These are phyloP conservation scores for Melampsora americana DNA, from an alignment of 1,284 basidiomycete genomes.

Conservation along the genomic window DNA sequence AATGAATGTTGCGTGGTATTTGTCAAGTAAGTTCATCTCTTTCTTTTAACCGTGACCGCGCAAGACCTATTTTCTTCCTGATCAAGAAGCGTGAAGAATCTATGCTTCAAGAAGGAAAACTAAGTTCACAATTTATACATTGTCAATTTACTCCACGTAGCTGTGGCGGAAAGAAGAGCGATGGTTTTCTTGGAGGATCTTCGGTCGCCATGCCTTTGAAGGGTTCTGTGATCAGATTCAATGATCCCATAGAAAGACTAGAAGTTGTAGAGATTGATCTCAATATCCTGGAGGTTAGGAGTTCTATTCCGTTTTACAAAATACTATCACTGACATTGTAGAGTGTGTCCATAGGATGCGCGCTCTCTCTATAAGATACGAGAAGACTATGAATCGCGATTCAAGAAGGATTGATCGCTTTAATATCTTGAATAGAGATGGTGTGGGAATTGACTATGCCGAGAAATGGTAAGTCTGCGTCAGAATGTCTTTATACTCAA, in stretches of 20 bases:
- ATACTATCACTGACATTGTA: no score
- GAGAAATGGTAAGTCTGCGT: no score
- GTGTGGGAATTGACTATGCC: no score
- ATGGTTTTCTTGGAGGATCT: constrained; percentile 28
- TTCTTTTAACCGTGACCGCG: background rate
- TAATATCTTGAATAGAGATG: no score
- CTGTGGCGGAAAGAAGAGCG: constrained; percentile 32
- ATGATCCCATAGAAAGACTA: constrained; percentile 9
- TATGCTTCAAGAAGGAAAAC: background rate
- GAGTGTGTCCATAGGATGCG: no score
- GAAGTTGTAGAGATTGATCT: constrained; percentile 18
- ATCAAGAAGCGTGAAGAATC: background rate
- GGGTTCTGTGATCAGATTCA: constrained; percentile 7
- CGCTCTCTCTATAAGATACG: no score
- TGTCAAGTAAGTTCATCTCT: constrained; percentile 23
- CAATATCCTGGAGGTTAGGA: constrained; percentile 1
- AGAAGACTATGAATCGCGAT: no score
- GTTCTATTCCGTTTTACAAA: no score
- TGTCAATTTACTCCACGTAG: background rate
- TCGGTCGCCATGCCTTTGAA: constrained; percentile 25
- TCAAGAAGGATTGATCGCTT: no score
- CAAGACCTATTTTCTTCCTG: background rate
- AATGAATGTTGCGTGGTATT: constrained; percentile 26
- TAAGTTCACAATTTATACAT: background rate
- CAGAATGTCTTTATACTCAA: no score